Percentiles rank a stretch among this genome's conserved stretches.
Conservation (phyloP, 192 early-diverging fungal genomes). For the Spizellomyces sp. region DNA sequence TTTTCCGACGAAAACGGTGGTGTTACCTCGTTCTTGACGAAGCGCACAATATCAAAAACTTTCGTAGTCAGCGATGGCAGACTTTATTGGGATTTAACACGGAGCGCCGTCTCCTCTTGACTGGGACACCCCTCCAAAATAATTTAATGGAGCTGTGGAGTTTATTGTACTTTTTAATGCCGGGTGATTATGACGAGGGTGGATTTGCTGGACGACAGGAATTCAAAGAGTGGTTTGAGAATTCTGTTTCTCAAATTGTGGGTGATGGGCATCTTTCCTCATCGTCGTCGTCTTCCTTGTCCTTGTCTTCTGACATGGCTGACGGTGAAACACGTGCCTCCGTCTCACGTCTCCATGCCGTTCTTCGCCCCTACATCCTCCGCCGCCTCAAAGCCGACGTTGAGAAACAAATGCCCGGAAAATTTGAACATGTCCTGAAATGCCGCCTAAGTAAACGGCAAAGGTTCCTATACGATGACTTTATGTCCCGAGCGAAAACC, state of each 20-base stretch:
- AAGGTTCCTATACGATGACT: conserved; percentile 75
- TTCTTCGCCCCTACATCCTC: conserved; percentile 91
- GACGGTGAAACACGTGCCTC: conserved; percentile 77
- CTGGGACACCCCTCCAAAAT: conserved; percentile 96
- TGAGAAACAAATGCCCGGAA: conserved; percentile 87
- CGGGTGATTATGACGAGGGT: conserved; percentile 27
- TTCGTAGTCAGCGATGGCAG: conserved; percentile 73
- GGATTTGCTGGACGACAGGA: conserved; percentile 85
- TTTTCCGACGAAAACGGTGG: conserved; percentile 86
- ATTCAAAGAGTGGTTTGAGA: conserved; percentile 93
- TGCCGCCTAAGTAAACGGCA: conserved; percentile 73
- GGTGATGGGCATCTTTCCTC: background rate
- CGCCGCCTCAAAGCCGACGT: conserved; percentile 89
- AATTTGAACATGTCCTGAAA: conserved; percentile 81
- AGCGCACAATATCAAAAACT: conserved; percentile 93
- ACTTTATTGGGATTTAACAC: conserved; percentile 81
- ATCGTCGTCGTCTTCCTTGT: background rate
- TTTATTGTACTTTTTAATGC: conserved; percentile 93
- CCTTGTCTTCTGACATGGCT: conserved; percentile 5
- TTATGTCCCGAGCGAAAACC: conserved; percentile 81
- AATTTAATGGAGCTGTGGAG: conserved; percentile 97
- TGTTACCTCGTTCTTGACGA: conserved; percentile 95
- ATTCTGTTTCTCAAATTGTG: conserved; percentile 87
- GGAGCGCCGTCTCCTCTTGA: conserved; percentile 81
- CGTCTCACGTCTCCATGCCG: conserved; percentile 85